A percentile compares a stretch with the other conserved stretches of the same genome.
Conservation (phyloP, 2,329 filamentous ascomycete species). For the Fusarium citri region DNA sequence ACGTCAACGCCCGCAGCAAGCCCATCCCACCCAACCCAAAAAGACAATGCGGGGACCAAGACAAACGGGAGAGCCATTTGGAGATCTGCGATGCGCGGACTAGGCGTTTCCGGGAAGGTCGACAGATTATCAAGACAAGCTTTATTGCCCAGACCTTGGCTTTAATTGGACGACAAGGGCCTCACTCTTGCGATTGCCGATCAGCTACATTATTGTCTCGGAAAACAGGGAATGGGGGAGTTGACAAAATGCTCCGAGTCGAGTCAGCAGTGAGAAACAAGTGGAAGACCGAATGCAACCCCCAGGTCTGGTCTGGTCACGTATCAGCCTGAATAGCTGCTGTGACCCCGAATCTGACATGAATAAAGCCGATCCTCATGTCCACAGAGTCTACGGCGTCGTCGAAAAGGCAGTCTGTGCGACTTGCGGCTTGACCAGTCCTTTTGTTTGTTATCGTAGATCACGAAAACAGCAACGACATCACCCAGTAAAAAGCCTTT, state of each 20-base stretch:
- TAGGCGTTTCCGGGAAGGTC: constrained; percentile 39
- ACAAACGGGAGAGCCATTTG: not conserved
- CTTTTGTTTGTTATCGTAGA: not conserved
- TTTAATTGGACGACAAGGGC: constrained; percentile 27
- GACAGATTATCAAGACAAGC: constrained; percentile 13
- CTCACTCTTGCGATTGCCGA: constrained; percentile 13
- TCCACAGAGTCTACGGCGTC: not conserved
- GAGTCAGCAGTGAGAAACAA: not conserved
- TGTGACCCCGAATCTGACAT: constrained; percentile 17
- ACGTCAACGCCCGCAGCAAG: constrained; percentile 25
- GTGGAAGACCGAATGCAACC: constrained; percentile 22
- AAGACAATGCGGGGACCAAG: constrained; percentile 28
- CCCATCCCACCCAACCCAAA: constrained; percentile 10
- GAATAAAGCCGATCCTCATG: constrained; percentile 3
- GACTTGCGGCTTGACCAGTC: not conserved
- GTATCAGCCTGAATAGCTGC: constrained; percentile 18
- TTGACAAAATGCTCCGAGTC: constrained; percentile 16
- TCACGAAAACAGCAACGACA: constrained; percentile 9
- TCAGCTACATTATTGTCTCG: constrained; percentile 11
- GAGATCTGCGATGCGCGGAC: constrained; percentile 27
- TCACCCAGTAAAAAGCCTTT: not conserved
- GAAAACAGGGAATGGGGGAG: constrained; percentile 13
- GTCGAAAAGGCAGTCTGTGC: constrained; percentile 2
- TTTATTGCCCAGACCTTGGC: constrained; percentile 11
- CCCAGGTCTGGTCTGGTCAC: not conserved